Evolutionary conservation across 805 yeast genomes (phyloP).

Genomic region (Lachancea kluyveri): DNA sequence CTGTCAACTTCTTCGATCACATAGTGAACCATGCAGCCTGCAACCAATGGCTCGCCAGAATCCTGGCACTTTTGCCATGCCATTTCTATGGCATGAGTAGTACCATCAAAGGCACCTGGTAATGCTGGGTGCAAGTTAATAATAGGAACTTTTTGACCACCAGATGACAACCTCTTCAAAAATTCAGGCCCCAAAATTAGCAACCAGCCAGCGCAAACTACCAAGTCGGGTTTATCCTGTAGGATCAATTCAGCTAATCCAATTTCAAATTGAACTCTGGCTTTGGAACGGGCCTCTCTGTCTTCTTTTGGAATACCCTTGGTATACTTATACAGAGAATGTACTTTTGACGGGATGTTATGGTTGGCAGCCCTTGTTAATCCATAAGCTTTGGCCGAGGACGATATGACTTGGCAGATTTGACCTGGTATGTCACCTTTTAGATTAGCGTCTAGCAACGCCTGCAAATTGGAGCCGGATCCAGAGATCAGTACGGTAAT

Average conservation of each 20-base stretch:
- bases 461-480: slow-evolving; percentile 92
- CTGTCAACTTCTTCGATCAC: slow-evolving; percentile 95
- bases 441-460: slow-evolving; percentile 69
- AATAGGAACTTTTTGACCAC: slow-evolving; percentile 66
- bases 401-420: slow-evolving; percentile 77
- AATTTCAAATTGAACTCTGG: slow-evolving; percentile 65
- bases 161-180: slow-evolving; percentile 53
- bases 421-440: slow-evolving; percentile 39
- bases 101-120: slow-evolving; percentile 96
- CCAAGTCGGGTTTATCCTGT: slow-evolving; percentile 64
- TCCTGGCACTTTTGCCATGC: slow-evolving; percentile 94
- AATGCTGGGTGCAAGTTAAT: slow-evolving; percentile 95
- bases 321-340: slow-evolving; percentile 67
- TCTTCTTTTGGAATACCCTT: slow-evolving; percentile 68
- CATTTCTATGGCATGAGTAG: slow-evolving; percentile 85
- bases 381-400: slow-evolving; percentile 83
- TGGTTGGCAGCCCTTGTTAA: slow-evolving; percentile 68
- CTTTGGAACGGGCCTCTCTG: slow-evolving; percentile 46
- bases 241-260: slow-evolving; percentile 71
- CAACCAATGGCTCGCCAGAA: slow-evolving; percentile 51
- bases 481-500: slow-evolving; percentile 82
- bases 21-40: slow-evolving; percentile 95
- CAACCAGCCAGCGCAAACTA: slow-evolving; percentile 99
- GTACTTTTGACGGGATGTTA: slow-evolving; percentile 64
- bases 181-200: slow-evolving; percentile 77